phyloP scores from a whole-genome alignment of 2,329 filamentous ascomycete genomes.

The Cercospora sesami region DNA sequence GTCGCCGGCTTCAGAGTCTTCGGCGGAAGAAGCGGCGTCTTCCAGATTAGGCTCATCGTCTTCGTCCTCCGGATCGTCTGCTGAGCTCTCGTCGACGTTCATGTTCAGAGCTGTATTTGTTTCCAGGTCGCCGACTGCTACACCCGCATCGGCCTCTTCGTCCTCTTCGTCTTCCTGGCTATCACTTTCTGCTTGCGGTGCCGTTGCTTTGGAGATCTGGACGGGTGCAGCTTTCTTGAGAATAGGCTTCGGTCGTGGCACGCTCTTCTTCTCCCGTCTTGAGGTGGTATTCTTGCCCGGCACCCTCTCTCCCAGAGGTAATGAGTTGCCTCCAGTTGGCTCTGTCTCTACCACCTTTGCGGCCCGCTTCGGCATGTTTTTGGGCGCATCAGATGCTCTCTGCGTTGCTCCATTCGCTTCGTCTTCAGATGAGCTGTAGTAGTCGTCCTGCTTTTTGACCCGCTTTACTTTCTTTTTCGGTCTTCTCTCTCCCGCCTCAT shows the following conservation, averaged over 20 bases:
- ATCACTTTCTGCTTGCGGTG: slow-evolving; percentile 13
- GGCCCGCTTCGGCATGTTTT: slow-evolving; percentile 22
- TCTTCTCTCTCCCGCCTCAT: slow-evolving; percentile 59
- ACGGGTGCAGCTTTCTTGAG: slow-evolving; percentile 22
- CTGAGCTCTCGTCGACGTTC: slow-evolving; percentile 23
- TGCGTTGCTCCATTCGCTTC: slow-evolving; percentile 40
- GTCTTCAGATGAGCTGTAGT: slow-evolving; percentile 65
- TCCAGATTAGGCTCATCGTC: slow-evolving; percentile 41
- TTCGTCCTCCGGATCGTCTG: slow-evolving; percentile 42
- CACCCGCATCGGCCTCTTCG: slow-evolving; percentile 19
- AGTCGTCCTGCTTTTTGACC: slow-evolving; percentile 62
- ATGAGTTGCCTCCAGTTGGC: slow-evolving; percentile 10
- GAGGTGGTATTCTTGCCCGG: slow-evolving; percentile 21
- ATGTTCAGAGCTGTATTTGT: slow-evolving; percentile 27
- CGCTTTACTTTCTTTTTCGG: slow-evolving; percentile 55
- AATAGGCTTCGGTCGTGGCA: slow-evolving; percentile 24
- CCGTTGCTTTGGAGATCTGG: slow-evolving; percentile 11
- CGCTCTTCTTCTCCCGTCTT: slow-evolving; percentile 15
- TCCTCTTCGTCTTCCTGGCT: slow-evolving; percentile 20
- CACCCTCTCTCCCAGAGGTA: slow-evolving; percentile 12
- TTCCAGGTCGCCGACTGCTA: slow-evolving; percentile 23
- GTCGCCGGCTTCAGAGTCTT: slow-evolving; percentile 22
- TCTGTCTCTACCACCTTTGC: slow-evolving; percentile 15
- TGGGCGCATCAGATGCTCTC: slow-evolving; percentile 33
- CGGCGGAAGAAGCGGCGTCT: slow-evolving; percentile 10